A percentile compares a stretch with the other conserved stretches of the same genome.
Evolutionary conservation across 2,329 filamentous ascomycete species (phyloP).

Genomic region (Neofusicoccum cordaticola): DNA sequence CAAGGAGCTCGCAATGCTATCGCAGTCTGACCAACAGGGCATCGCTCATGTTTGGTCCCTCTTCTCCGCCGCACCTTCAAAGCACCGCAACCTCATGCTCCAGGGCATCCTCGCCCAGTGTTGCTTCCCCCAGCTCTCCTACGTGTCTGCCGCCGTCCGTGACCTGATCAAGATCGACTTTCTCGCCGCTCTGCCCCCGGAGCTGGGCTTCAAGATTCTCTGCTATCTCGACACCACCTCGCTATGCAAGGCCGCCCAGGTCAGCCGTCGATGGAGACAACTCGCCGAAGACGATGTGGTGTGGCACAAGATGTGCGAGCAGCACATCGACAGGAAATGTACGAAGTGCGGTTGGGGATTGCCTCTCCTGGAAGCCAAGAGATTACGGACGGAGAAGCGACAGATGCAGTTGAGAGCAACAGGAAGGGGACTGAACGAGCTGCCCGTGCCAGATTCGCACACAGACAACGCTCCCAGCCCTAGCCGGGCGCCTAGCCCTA

Average conservation of each 20-base stretch:
- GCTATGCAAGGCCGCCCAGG: constrained; percentile 91
- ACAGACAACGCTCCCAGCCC: constrained; percentile 14
- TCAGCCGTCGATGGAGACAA: constrained; percentile 81
- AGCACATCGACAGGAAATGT: constrained; percentile 91
- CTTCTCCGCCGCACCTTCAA: constrained; percentile 91
- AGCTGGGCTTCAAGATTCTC: constrained; percentile 90
- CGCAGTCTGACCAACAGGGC: constrained; percentile 83
- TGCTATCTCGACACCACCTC: constrained; percentile 91
- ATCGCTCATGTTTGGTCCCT: constrained; percentile 98
- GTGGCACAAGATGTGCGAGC: constrained; percentile 97
- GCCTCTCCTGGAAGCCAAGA: constrained; percentile 83
- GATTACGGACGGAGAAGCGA: constrained; percentile 80
- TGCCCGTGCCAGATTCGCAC: constrained; percentile 39
- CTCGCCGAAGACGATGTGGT: constrained; percentile 97
- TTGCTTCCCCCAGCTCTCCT: constrained; percentile 95
- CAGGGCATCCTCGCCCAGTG: constrained; percentile 95
- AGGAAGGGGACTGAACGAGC: constrained; percentile 55
- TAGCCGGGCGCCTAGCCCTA: constrained; percentile 18
- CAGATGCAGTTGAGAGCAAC: constrained; percentile 72
- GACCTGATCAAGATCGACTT: constrained; percentile 99
- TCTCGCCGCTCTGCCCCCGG: constrained; percentile 78
- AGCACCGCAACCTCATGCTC: constrained; percentile 93
- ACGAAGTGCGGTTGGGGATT: constrained; percentile 95
- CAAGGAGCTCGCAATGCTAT: constrained; percentile 77
- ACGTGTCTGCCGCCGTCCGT: constrained; percentile 83